A percentile compares a stretch with the other conserved stretches of the same genome.
phyloP scores from a whole-genome alignment of 1,284 basidiomycete species.

The Moesziomyces aphidis region DNA sequence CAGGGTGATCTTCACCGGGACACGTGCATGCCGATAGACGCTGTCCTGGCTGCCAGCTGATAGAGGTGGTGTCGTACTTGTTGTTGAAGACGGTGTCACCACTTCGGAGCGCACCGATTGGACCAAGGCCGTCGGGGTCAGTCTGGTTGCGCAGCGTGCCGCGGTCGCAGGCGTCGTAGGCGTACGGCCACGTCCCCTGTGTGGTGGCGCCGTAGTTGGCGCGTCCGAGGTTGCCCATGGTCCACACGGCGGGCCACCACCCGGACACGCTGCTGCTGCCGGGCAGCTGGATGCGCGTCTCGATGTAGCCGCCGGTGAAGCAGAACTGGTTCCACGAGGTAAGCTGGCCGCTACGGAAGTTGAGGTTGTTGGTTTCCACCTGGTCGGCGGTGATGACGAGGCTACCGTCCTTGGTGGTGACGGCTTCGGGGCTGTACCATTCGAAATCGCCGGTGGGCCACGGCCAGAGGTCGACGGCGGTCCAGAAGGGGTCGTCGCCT shows the following conservation, averaged over 20 bases:
- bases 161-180: conserved; percentile 65
- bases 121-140: conserved; percentile 34
- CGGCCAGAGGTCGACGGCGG: conserved; percentile 78
- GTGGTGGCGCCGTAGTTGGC: conserved; percentile 66
- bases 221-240: conserved; percentile 80
- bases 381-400: conserved; percentile 77
- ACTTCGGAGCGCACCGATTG: conserved; percentile 75
- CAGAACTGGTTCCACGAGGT: conserved; percentile 87
- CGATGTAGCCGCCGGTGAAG: conserved; percentile 91
- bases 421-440: conserved; percentile 80
- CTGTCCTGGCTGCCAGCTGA: conserved; percentile 79
- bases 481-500: conserved; percentile 77
- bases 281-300: conserved; percentile 80
- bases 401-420: conserved; percentile 81
- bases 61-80: conserved; percentile 48
- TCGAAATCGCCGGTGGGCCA: conserved; percentile 71
- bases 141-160: conserved; percentile 62
- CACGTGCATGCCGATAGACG: conserved; percentile 78
- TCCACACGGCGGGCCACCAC: conserved; percentile 80
- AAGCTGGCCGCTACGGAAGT: conserved; percentile 73
- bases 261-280: conserved; percentile 74
- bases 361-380: conserved; percentile 74
- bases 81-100: conserved; percentile 78
- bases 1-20: conserved; percentile 82
- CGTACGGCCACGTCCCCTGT: conserved; percentile 80